These are phyloP conservation scores for Rossbeevera mucosa DNA, from an alignment of 768 basidiomycete species.

Conservation along the genomic window DNA sequence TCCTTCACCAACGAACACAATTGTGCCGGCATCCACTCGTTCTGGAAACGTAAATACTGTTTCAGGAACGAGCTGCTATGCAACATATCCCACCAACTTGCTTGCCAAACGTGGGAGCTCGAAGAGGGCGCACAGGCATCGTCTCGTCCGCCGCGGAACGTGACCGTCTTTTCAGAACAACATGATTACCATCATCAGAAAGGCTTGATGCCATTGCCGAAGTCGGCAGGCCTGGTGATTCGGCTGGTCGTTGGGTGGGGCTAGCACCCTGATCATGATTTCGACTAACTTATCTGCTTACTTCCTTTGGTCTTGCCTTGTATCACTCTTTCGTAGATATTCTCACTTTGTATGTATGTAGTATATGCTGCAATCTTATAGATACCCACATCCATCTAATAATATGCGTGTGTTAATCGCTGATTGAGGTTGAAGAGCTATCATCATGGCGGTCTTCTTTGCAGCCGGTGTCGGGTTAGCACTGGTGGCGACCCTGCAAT, in stretches of 20 bases:
- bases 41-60: slow-evolving; percentile 4
- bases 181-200: neutral
- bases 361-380: slow-evolving; percentile 6
- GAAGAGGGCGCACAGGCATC: slow-evolving; percentile 23
- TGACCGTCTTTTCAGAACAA: too few relatives aligned
- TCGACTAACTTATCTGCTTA: slow-evolving; percentile 18
- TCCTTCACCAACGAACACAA: slow-evolving; percentile 1
- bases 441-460: slow-evolving; percentile 9
- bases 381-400: neutral
- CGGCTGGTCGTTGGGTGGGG: slow-evolving; percentile 4
- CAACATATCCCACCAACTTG: slow-evolving; percentile 12
- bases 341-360: neutral
- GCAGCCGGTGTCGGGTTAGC: slow-evolving; percentile 7
- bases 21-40: neutral
- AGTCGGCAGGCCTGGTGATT: neutral
- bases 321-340: slow-evolving; percentile 11
- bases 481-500: neutral
- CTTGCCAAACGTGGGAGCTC: slow-evolving; percentile 16
- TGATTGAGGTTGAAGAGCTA: neutral
- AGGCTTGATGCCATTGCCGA: slow-evolving; percentile 16
- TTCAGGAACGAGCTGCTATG: slow-evolving; percentile 14
- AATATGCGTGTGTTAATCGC: neutral
- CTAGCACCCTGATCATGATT: slow-evolving; percentile 8
- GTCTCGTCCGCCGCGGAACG: slow-evolving; percentile 16
- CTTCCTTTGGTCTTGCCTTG: slow-evolving; percentile 6